Evolutionary conservation across 177 flowering plant genomes (phyloP), one percentile per base, ranked within the genome.

Genomic region (Vitis hybrid): DNA sequence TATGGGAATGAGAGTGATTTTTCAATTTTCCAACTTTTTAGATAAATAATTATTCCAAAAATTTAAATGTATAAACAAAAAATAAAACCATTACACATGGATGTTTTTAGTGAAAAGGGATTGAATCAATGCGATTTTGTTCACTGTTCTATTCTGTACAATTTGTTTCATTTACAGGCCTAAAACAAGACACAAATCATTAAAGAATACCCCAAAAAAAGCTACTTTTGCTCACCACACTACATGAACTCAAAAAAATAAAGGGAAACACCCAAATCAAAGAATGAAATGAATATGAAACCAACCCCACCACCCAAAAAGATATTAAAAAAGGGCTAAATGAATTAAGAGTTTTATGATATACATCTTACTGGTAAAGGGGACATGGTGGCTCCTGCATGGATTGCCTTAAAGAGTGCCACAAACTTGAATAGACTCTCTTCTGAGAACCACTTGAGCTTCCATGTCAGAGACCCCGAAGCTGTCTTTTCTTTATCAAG

Each of bases 401-500:
- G 86, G 51, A 87, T 74, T 65, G 94, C 93, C 79, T 81, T 91
- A 64, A 89, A 39, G 67, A 91, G 65, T 13, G 84, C 71, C 61
- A 88, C 85, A 79, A 91, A 91, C 50, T 88, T 85, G 61, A 73
- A 65, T 16, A 86, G 66, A 56, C 79, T 79, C n/a, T 82, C 88
- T 75, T 86, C 86, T 3, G 90, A 87, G 67, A 83, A 87, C 93
- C 94, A 91, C 72, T 76, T 84, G 26, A 89, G 66, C 77, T 83
- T 89, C 93, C 91, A 91, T 50, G 71, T 81, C 11, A 70, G 45
- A 58, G 78, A 70, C 7, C 70, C 59, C 6, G 72, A 18, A 15
- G 58, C 29, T 61, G 61, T 60, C 50, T 71, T 67, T 18, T 39
- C 63, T 16, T 71, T 62, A 16, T 55, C 39, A 2, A 34, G 63